Base-by-base conservation (phyloP, 768 basidiomycete species). In the Rhodotorula toruloides region DNA sequence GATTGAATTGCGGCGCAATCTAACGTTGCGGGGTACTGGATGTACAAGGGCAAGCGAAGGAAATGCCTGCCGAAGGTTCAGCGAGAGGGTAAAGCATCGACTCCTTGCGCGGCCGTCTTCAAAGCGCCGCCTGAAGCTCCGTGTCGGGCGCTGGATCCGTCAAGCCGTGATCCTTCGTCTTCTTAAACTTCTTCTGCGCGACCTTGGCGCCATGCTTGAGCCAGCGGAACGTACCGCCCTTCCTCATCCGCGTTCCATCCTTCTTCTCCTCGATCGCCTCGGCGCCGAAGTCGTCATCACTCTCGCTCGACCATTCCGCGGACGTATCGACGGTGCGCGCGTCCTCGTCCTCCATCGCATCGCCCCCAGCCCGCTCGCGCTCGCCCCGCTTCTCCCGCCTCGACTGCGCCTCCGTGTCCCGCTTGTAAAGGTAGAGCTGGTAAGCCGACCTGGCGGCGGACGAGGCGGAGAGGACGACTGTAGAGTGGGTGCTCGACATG, bases 161-260 rank as follows among this genome's bases (percentile, higher is more conserved):
- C 1, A 52, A 4, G 21, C 36, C 29, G 40, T 60, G 58, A 29
- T 40, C 19, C 31, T 19, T 14, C 17, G 25, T 25, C 21, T 43
- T 16, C 19, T 31, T 25, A 40, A 60, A 6, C 27, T 27, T n/a
- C 2, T 34, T 27, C 3, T 29, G 17, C 21, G 48, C 39, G 27
- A 60, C 48, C 49, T 42, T 50, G 21, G 58, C 58, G 9, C 14
- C 19, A n/a, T 60, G 58, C 27, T 13, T 13, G 19, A 52, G 10
- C 58, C 58, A 60, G 31, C 58, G 22, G 27, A 60, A 9, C 49
- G 58, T 50, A 9, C 58, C 58, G 11, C 58, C 58, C 40, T 60
- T 60, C 39, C 58, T 29, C 58, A 6, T 27, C 29, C 49, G 36
- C 47, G 22, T 50, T 39, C 58, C 58, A 29, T 52, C 58, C 21